Evolutionary conservation across 345 rosid genomes (phyloP).

Genomic region (Linum trigynum): DNA sequence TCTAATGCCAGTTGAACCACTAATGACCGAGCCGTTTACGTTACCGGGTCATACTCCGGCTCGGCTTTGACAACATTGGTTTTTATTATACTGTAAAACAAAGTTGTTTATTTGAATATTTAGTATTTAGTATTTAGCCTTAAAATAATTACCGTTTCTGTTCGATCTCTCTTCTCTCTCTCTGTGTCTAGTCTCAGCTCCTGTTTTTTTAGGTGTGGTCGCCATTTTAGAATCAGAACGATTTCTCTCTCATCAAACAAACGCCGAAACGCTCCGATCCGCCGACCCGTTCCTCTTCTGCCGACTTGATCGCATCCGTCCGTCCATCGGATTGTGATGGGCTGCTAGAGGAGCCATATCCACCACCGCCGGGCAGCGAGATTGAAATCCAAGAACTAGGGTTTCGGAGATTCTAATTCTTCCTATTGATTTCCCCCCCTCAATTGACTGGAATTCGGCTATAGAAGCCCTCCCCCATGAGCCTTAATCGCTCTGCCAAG

Average conservation of each 20-base stretch:
- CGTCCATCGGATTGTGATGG: not conserved
- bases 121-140: too few relatives aligned
- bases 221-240: not conserved
- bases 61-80: too few relatives aligned
- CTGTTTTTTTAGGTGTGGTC: not conserved
- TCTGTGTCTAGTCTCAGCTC: not conserved
- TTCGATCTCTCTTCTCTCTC: not conserved
- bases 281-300: not conserved
- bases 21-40: too few relatives aligned
- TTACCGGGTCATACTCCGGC: too few relatives aligned
- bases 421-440: not conserved
- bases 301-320: not conserved
- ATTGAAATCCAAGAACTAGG: not conserved
- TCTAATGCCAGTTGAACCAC: too few relatives aligned
- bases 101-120: too few relatives aligned
- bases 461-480: not conserved
- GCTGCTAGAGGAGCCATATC: not conserved
- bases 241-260: not conserved
- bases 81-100: too few relatives aligned
- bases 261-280: not conserved
- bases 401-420: not conserved
- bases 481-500: not conserved
- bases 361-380: not conserved
- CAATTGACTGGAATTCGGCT: not conserved
- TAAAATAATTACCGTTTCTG: not conserved